Evolutionary conservation across 441 rosid species (phyloP).

Genomic region (Populus trichocarpa): DNA sequence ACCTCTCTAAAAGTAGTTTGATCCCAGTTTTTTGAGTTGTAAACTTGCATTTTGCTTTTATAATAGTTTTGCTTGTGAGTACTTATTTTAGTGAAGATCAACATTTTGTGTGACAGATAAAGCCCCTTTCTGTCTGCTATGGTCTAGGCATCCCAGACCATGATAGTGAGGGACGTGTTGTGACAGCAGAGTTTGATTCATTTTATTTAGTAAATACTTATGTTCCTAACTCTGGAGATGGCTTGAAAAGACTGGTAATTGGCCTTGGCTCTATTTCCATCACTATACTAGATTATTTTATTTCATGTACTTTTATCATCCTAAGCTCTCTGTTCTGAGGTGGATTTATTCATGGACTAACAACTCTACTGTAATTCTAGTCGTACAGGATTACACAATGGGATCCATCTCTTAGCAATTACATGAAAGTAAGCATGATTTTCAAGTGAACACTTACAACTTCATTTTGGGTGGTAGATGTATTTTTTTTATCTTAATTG

Average conservation of each 20-base stretch:
- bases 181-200: constrained; percentile 84
- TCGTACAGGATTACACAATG: constrained; percentile 72
- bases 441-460: neutral
- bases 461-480: neutral
- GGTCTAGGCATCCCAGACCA: constrained; percentile 76
- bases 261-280: constrained; percentile 6
- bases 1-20: neutral
- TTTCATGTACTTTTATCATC: constrained; percentile 5
- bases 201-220: constrained; percentile 71
- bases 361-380: constrained; percentile 34
- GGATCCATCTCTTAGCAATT: constrained; percentile 78
- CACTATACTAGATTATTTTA: neutral
- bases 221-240: constrained; percentile 86
- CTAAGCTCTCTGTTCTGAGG: neutral
- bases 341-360: constrained; percentile 8
- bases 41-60: neutral
- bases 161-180: constrained; percentile 83
- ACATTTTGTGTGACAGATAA: constrained; percentile 51
- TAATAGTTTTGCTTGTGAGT: neutral
- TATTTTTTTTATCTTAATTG: neutral
- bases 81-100: neutral
- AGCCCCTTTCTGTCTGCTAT: constrained; percentile 86
- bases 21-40: constrained; percentile 4
- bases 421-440: constrained; percentile 63
- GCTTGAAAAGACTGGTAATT: constrained; percentile 86